Conservation (phyloP, 2,329 filamentous ascomycete genomes). For the Clarireedia hainanense region DNA sequence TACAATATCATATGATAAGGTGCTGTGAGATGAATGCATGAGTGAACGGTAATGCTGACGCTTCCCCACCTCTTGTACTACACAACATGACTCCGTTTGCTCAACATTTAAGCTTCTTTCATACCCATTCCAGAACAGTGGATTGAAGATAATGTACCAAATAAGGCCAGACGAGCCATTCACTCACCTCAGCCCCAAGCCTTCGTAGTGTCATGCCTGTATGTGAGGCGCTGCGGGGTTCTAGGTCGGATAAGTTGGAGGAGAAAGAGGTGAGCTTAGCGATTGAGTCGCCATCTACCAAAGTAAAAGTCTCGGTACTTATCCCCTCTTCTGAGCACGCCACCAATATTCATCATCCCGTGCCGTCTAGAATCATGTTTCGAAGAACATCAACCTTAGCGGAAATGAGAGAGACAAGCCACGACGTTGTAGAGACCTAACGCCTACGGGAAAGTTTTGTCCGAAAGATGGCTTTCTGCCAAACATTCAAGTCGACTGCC, state of each 20-base stretch:
- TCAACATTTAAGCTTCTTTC: slow-evolving; percentile 7
- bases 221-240: background rate
- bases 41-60: background rate
- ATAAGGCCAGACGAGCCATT: slow-evolving; percentile 7
- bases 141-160: background rate
- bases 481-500: slow-evolving; percentile 1
- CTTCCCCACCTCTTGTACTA: background rate
- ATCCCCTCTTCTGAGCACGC: background rate
- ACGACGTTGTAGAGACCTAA: slow-evolving; percentile 3
- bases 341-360: slow-evolving; percentile 6
- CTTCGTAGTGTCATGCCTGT: background rate
- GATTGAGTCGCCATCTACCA: background rate
- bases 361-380: background rate
- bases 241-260: background rate
- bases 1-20: background rate
- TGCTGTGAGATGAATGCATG: slow-evolving; percentile 1
- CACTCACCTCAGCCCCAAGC: slow-evolving; percentile 4
- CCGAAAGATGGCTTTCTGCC: slow-evolving; percentile 1
- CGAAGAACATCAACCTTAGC: background rate
- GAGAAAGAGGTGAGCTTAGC: background rate
- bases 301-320: background rate
- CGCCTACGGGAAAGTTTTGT: background rate
- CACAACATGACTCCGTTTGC: background rate
- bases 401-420: background rate
- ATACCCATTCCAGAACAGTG: background rate